Evolutionary conservation across 176 grass and related monocot genomes (phyloP).

Genomic region (Phoenix dactylifera): DNA sequence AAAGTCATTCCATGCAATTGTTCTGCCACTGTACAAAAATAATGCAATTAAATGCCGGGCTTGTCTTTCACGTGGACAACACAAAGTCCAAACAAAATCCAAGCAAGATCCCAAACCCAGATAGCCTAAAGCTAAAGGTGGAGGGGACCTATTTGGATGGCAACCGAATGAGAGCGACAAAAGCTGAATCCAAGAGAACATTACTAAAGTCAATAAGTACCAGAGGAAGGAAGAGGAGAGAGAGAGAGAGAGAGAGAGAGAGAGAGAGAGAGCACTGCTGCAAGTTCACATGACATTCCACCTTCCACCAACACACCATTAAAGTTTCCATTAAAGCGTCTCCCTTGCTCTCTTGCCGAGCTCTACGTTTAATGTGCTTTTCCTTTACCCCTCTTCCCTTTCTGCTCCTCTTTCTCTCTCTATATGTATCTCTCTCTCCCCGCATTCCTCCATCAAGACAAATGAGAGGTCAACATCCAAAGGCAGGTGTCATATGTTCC

Average conservation of each 20-base stretch:
- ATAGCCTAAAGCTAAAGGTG: slow-evolving; percentile 2
- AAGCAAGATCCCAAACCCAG: slow-evolving; percentile 25
- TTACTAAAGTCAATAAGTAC: neutral
- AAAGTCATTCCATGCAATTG: no score
- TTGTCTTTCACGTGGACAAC: slow-evolving; percentile 23
- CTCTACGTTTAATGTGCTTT: slow-evolving; percentile 1
- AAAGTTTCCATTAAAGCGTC: slow-evolving; percentile 1
- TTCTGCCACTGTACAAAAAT: no score
- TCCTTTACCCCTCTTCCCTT: no score
- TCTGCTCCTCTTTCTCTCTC: neutral
- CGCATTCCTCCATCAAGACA: neutral
- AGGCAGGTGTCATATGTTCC: neutral
- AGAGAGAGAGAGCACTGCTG: neutral
- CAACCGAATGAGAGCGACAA: slow-evolving; percentile 17
- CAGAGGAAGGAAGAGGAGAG: neutral
- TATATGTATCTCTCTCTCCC: neutral
- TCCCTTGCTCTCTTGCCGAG: neutral
- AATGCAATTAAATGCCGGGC: neutral
- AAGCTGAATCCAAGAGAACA: neutral
- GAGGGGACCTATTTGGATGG: slow-evolving; percentile 12
- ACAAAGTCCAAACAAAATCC: slow-evolving; percentile 32
- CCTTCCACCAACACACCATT: slow-evolving; percentile 5
- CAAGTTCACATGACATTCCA: slow-evolving; percentile 17
- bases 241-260: neutral
- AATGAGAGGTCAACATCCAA: slow-evolving; percentile 11